Conservation (phyloP, 257 asterid species). For the Scutellaria minor region DNA sequence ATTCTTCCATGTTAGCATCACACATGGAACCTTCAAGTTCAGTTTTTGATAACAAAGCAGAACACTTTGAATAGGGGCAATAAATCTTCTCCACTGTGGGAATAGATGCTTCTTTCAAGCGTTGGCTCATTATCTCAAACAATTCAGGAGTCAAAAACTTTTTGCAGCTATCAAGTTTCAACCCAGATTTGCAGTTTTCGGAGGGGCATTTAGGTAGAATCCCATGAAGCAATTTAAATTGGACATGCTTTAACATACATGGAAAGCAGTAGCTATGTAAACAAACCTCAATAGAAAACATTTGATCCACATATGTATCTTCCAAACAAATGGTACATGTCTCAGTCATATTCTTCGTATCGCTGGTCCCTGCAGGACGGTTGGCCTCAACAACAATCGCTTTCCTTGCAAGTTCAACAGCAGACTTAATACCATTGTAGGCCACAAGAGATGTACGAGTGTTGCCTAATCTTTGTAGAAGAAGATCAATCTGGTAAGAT, state of each 20-base stretch:
- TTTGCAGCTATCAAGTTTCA: slow-evolving; percentile 53
- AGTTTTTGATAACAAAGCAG: slow-evolving; percentile 49
- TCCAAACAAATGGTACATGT: slow-evolving; percentile 62
- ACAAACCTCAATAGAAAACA: slow-evolving; percentile 53
- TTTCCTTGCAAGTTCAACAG: slow-evolving; percentile 48
- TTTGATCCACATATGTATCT: slow-evolving; percentile 40
- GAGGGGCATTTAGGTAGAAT: slow-evolving; percentile 57
- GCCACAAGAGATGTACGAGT: slow-evolving; percentile 34
- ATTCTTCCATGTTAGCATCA: not conserved
- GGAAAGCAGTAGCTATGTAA: slow-evolving; percentile 56
- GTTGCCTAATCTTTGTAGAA: slow-evolving; percentile 41
- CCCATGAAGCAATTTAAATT: slow-evolving; percentile 56
- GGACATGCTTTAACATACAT: slow-evolving; percentile 58
- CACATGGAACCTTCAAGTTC: slow-evolving; percentile 42
- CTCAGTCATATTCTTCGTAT: slow-evolving; percentile 38
- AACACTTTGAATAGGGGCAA: slow-evolving; percentile 63
- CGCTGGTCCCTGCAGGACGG: slow-evolving; percentile 25
- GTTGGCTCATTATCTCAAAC: slow-evolving; percentile 49
- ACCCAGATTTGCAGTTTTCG: slow-evolving; percentile 48
- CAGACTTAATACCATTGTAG: slow-evolving; percentile 36
- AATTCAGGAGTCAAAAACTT: slow-evolving; percentile 50
- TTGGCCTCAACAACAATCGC: slow-evolving; percentile 42
- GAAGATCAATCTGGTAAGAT: slow-evolving; percentile 46
- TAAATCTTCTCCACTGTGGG: slow-evolving; percentile 54
- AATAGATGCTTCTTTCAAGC: slow-evolving; percentile 58